These are phyloP conservation scores for Nothopassalora personata DNA, from an alignment of 2,329 filamentous ascomycete species.

Conservation along the genomic window DNA sequence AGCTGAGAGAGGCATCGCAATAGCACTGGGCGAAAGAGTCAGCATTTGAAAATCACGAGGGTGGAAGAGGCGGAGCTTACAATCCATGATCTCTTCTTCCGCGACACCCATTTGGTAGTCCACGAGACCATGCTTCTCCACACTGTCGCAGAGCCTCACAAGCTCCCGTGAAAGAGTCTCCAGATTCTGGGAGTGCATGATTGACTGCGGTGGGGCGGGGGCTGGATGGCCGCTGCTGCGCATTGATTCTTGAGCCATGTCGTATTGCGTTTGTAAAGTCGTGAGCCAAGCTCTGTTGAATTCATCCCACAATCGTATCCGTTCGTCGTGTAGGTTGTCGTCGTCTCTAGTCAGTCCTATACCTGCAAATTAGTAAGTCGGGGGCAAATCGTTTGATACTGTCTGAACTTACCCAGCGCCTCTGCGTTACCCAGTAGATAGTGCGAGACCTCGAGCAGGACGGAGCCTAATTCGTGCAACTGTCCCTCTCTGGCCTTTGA, in stretches of 20 bases:
- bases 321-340: constrained; percentile 65
- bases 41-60: constrained; percentile 2
- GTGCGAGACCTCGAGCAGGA: constrained; percentile 58
- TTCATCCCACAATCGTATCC: constrained; percentile 83
- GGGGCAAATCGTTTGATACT: constrained; percentile 32
- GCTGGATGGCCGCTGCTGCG: constrained; percentile 53
- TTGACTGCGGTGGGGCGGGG: constrained; percentile 46
- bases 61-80: constrained; percentile 49
- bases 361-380: constrained; percentile 18
- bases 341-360: constrained; percentile 81
- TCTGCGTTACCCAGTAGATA: constrained; percentile 63
- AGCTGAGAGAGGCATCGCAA: constrained; percentile 19
- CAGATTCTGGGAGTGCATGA: constrained; percentile 65
- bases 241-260: constrained; percentile 59
- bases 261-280: constrained; percentile 76
- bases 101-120: constrained; percentile 97
- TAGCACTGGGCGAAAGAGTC: constrained; percentile 15
- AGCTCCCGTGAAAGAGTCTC: constrained; percentile 78
- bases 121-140: constrained; percentile 88
- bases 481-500: constrained; percentile 61
- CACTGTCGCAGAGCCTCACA: constrained; percentile 72
- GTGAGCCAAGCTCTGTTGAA: constrained; percentile 92
- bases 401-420: constrained; percentile 55
- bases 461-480: constrained; percentile 54
- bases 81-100: constrained; percentile 82